phyloP scores from a whole-genome alignment of 176 grass and related monocot genomes.

The Puya raimondii region DNA sequence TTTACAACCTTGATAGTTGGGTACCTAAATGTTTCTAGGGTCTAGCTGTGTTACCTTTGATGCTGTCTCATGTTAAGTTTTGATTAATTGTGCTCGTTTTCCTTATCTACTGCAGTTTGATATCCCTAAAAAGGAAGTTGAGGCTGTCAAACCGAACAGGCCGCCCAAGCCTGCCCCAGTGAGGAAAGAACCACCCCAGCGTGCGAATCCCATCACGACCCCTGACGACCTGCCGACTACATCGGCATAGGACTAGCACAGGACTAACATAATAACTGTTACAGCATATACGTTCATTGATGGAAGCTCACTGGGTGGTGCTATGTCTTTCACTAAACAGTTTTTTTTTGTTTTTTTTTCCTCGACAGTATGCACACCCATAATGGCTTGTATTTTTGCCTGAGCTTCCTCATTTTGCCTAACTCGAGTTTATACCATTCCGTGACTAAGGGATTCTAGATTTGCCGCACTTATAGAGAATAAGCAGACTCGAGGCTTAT shows the following conservation, averaged over 20 bases:
- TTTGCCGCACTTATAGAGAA: no score
- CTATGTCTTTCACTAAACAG: constrained; percentile 42
- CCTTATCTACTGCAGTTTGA: constrained; percentile 40
- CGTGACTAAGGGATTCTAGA: no score
- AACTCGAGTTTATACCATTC: no score
- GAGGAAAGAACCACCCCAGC: constrained; percentile 5
- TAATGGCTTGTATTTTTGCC: no score
- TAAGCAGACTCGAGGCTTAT: no score
- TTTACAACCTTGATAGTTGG: no score
- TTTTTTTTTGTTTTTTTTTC: constrained; percentile 10
- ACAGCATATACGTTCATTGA: no score
- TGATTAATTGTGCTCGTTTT: neutral
- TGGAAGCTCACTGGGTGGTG: no score
- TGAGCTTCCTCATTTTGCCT: no score
- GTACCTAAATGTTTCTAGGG: neutral
- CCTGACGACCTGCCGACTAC: constrained; percentile 56
- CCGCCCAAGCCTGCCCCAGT: constrained; percentile 38
- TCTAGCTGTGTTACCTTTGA: neutral
- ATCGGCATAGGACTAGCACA: constrained; percentile 29
- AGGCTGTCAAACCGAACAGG: constrained; percentile 51
- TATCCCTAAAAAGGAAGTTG: constrained; percentile 42
- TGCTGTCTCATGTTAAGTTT: neutral
- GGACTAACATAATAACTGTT: neutral
- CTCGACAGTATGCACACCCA: neutral
- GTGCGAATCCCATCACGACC: neutral